A percentile compares a stretch with the other conserved stretches of the same genome.
Evolutionary conservation across 1,139 yeast genomes (phyloP).

Genomic region (Hemisphaericaspora xylofermentans): DNA sequence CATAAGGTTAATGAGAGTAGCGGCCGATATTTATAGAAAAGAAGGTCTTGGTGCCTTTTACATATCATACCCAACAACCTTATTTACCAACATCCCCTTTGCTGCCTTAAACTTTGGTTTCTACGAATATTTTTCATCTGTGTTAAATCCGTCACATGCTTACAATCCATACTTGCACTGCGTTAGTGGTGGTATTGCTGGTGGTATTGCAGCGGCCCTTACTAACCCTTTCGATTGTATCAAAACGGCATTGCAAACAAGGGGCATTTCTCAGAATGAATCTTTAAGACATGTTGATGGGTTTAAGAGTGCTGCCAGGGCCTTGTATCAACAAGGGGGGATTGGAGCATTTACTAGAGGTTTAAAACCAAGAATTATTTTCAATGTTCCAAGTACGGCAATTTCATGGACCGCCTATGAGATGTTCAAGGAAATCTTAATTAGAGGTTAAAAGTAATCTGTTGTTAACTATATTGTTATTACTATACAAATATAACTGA

Average conservation of each 20-base stretch:
- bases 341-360: slow-evolving; percentile 76
- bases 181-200: slow-evolving; percentile 91
- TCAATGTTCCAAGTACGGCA: slow-evolving; percentile 96
- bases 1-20: slow-evolving; percentile 35
- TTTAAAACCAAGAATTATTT: slow-evolving; percentile 84
- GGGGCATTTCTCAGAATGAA: slow-evolving; percentile 53
- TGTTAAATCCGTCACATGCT: slow-evolving; percentile 71
- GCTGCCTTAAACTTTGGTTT: slow-evolving; percentile 94
- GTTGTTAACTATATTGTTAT: neutral
- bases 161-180: slow-evolving; percentile 94
- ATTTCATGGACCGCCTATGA: slow-evolving; percentile 98
- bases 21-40: slow-evolving; percentile 52
- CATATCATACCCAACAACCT: slow-evolving; percentile 92
- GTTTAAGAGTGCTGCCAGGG: slow-evolving; percentile 67
- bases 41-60: slow-evolving; percentile 89
- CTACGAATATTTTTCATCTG: slow-evolving; percentile 77
- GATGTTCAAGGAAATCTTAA: slow-evolving; percentile 81
- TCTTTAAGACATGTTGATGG: slow-evolving; percentile 63
- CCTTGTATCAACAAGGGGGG: slow-evolving; percentile 68
- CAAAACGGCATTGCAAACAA: slow-evolving; percentile 86
- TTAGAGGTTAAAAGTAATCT: slow-evolving; percentile 17
- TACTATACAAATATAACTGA: neutral
- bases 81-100: slow-evolving; percentile 91
- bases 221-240: slow-evolving; percentile 96
- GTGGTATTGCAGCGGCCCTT: slow-evolving; percentile 94